Evolutionary conservation across 1,284 basidiomycete genomes (phyloP).

Genomic region (Porphyrellus sp.): DNA sequence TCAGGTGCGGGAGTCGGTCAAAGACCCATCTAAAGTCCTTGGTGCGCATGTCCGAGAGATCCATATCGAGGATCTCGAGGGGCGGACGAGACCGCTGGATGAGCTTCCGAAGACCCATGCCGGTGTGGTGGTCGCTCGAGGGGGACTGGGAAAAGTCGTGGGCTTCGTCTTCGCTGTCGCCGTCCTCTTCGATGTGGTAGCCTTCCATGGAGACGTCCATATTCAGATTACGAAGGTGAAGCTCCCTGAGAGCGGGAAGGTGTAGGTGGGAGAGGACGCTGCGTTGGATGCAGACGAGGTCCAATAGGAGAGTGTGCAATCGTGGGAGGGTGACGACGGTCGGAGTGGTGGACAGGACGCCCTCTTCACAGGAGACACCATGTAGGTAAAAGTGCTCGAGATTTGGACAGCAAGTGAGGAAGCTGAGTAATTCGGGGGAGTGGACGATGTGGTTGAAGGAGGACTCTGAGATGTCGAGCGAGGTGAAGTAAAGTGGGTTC

Average conservation of each 20-base stretch:
- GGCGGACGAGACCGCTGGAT: constrained; percentile 57
- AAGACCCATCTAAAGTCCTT: constrained; percentile 73
- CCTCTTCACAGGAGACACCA: constrained; percentile 51
- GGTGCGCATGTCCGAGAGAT: constrained; percentile 74
- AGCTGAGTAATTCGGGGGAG: constrained; percentile 50
- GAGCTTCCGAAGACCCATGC: constrained; percentile 70
- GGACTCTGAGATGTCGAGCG: constrained; percentile 53
- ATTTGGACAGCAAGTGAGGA: constrained; percentile 56
- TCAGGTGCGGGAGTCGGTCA: constrained; percentile 47
- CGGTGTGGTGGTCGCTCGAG: constrained; percentile 70
- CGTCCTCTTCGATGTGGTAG: constrained; percentile 43
- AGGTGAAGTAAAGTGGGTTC: constrained; percentile 51
- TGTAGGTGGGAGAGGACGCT: constrained; percentile 58
- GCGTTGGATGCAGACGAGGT: constrained; percentile 59
- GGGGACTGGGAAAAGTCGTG: constrained; percentile 70
- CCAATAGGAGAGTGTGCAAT: constrained; percentile 53
- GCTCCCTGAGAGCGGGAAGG: constrained; percentile 53
- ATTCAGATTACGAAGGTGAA: constrained; percentile 64
- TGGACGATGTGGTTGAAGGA: constrained; percentile 28
- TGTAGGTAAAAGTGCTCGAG: constrained; percentile 55
- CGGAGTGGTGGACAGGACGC: constrained; percentile 28
- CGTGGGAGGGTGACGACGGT: constrained; percentile 49
- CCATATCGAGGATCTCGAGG: constrained; percentile 64
- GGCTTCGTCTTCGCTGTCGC: constrained; percentile 70
- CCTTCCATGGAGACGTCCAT: constrained; percentile 49